Evolutionary conservation across 768 basidiomycete species (phyloP), one percentile per base, ranked within the genome.

Genomic region (Coprinopsis sp.): DNA sequence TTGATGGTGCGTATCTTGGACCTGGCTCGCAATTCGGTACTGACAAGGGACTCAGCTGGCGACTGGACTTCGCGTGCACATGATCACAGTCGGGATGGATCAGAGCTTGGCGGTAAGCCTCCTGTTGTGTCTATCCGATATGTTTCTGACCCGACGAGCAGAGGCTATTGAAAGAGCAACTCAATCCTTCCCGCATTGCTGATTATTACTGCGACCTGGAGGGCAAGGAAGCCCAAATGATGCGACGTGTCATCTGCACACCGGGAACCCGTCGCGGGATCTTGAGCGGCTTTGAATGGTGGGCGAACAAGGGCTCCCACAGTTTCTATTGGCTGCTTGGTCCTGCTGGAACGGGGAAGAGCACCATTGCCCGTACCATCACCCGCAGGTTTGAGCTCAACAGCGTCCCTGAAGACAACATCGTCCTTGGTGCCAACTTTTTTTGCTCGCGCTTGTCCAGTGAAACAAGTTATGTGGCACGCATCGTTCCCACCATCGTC

Each of bases 381-480:
- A n/a, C n/a, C n/a, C n/a, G n/a, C n/a, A n/a, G n/a, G n/a, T n/a
- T n/a, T n/a, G n/a, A n/a, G n/a, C n/a, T n/a, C n/a, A n/a, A n/a
- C n/a, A n/a, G n/a, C n/a, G n/a, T n/a, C n/a, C n/a, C n/a, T n/a
- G n/a, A 40, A 33, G 33, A 43, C 14, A 36, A 44, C 13, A 49
- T 47, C 38, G 41, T 51, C 18, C 37, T 64, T 16, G 54, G 54
- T 3, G 61, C 39, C 14, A 61, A 53, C 39, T 64, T 64, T 43
- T 55, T 64, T 16, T 60, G 58, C 33, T 64, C 63, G 10, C 56
- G 56, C 12, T 55, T 54, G 48, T 61, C 57, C 28, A 31, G 42
- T 8, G 54, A 62, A 19, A 58, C 59, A 18, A 29, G 44, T 33
- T 24, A 13, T 1, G 31, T 44, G 10, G 56, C 27, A 5, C 23